Evolutionary conservation across 768 basidiomycete genomes (phyloP).

Genomic region (Suillus variegatus): DNA sequence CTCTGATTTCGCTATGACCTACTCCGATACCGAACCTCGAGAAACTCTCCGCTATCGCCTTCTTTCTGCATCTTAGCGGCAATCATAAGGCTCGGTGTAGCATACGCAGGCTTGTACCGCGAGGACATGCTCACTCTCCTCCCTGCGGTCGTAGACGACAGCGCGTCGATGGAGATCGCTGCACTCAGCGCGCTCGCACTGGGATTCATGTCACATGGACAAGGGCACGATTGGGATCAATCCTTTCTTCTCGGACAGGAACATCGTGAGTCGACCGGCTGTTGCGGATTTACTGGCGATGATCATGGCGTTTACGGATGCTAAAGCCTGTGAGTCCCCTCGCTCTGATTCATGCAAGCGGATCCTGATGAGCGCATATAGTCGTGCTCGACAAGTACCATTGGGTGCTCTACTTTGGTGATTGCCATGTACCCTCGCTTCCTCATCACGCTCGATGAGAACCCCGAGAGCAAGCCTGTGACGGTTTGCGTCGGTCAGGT

Average conservation of each 20-base stretch:
- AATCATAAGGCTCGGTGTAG: conserved; percentile 90
- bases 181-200: conserved; percentile 84
- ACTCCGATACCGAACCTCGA: conserved; percentile 95
- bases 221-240: conserved; percentile 97
- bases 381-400: conserved; percentile 94
- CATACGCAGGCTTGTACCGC: conserved; percentile 90
- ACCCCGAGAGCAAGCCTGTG: conserved; percentile 81
- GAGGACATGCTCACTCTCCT: conserved; percentile 79
- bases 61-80: conserved; percentile 70
- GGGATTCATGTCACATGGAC: conserved; percentile 98
- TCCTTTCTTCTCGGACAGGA: conserved; percentile 93
- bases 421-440: conserved; percentile 98
- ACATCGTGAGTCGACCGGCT: conserved; percentile 85
- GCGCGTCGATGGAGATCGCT: conserved; percentile 84
- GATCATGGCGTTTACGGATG: conserved; percentile 90
- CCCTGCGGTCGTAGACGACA: conserved; percentile 82
- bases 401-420: conserved; percentile 98
- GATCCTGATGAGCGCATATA: conserved; percentile 30
- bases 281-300: conserved; percentile 88
- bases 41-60: conserved; percentile 94
- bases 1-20: conserved; percentile 98
- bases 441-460: conserved; percentile 95
- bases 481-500: conserved; percentile 95
- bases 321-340: conserved; percentile 79
- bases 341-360: background rate